phyloP scores from a whole-genome alignment of 2,329 filamentous ascomycete species.

The Pseudogymnoascus sp. region DNA sequence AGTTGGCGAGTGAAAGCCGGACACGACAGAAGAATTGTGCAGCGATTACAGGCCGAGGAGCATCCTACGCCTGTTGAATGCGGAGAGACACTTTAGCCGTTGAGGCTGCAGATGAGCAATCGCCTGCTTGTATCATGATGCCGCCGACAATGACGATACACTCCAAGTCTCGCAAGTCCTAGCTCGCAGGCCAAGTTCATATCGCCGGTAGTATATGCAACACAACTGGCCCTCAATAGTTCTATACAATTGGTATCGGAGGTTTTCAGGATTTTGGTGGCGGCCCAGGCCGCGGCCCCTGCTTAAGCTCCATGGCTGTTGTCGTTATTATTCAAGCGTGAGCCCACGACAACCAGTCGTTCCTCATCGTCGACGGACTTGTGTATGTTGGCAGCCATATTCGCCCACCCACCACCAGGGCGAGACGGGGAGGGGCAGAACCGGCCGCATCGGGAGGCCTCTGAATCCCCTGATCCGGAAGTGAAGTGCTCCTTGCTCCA shows the following conservation, averaged over 20 bases:
- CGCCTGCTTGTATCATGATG: not conserved
- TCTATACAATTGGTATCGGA: not conserved
- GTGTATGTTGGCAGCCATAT: not conserved
- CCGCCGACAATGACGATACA: not conserved
- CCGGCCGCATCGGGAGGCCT: constrained; percentile 3
- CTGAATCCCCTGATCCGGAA: constrained; percentile 8
- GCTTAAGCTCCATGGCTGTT: not conserved
- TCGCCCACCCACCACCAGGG: not conserved
- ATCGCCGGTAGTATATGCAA: not conserved
- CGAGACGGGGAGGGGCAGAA: not conserved
- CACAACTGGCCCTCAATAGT: not conserved
- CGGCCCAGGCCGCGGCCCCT: not conserved
- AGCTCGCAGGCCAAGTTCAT: not conserved
- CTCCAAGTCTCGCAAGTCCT: not conserved
- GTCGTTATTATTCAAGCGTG: not conserved
- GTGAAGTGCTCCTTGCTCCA: constrained; percentile 1
- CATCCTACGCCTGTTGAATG: not conserved
- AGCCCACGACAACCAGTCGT: not conserved
- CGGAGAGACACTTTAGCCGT: not conserved
- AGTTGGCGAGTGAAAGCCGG: not conserved
- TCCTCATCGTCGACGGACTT: not conserved
- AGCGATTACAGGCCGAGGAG: not conserved
- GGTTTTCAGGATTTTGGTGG: not conserved
- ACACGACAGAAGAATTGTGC: not conserved
- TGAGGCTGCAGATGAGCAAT: constrained; percentile 5